phyloP scores from a whole-genome alignment of 2,329 filamentous ascomycete genomes.

The Phialophora verrucosa region DNA sequence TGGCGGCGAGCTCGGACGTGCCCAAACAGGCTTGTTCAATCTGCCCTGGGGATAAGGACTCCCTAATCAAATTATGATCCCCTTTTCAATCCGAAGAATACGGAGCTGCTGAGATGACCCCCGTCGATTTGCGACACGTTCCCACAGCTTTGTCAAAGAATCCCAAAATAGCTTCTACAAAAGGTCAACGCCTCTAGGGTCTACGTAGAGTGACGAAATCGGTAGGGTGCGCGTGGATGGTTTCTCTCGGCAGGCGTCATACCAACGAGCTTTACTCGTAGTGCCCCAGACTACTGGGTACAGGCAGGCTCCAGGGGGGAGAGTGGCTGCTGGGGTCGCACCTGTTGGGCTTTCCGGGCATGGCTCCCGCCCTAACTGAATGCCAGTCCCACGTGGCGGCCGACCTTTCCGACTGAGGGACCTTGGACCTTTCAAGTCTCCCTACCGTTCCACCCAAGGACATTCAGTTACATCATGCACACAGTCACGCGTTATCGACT shows the following conservation, averaged over 20 bases:
- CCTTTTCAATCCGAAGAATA: background rate
- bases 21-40: background rate
- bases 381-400: slow-evolving; percentile 8
- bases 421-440: background rate
- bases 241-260: slow-evolving; percentile 18
- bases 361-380: background rate
- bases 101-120: background rate
- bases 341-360: background rate
- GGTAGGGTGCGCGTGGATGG: background rate
- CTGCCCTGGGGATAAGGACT: background rate
- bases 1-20: background rate
- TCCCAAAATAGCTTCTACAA: background rate
- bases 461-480: slow-evolving; percentile 1
- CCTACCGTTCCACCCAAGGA: background rate
- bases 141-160: background rate
- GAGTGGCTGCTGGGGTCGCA: background rate
- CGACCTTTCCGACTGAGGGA: background rate
- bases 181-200: background rate
- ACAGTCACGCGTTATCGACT: background rate
- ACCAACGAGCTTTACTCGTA: background rate
- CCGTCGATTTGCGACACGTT: background rate
- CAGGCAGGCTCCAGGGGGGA: background rate
- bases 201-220: slow-evolving; percentile 13
- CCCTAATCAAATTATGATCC: background rate
- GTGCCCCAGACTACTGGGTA: background rate